Evolutionary conservation across 2,329 filamentous ascomycete genomes (phyloP).

Genomic region (Coccinonectria pachysandricola): DNA sequence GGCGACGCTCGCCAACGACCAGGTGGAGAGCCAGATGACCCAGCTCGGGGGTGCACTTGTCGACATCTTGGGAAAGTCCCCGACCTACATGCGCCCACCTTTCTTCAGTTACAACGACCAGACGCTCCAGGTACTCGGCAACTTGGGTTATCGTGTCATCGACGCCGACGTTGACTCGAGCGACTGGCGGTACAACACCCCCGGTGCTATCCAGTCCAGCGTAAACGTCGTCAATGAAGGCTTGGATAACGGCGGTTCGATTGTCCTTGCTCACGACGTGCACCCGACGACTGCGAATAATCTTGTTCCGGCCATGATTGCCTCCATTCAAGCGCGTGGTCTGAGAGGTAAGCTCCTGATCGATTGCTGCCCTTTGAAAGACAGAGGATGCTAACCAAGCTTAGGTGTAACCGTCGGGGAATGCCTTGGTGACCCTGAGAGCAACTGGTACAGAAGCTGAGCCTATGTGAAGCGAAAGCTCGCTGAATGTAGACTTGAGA

Average conservation of each 20-base stretch:
- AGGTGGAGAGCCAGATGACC: slow-evolving; percentile 15
- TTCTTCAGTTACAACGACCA: slow-evolving; percentile 25
- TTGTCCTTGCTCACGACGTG: slow-evolving; percentile 39
- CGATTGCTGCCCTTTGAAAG: background rate
- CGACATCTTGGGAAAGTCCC: slow-evolving; percentile 19
- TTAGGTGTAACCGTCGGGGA: slow-evolving; percentile 8
- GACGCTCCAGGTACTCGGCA: slow-evolving; percentile 18
- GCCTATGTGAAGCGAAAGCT: too few species aligned
- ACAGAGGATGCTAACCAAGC: too few species aligned
- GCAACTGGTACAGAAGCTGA: too few species aligned
- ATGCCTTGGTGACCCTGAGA: slow-evolving; percentile 6
- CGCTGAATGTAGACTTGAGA: too few species aligned
- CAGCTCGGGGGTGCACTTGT: slow-evolving; percentile 19
- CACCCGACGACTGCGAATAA: slow-evolving; percentile 30
- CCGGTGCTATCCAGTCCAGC: slow-evolving; percentile 28
- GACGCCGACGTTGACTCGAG: slow-evolving; percentile 46
- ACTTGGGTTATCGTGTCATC: slow-evolving; percentile 38
- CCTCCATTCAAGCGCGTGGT: slow-evolving; percentile 2
- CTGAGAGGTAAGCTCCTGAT: slow-evolving; percentile 3
- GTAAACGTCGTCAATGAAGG: slow-evolving; percentile 11
- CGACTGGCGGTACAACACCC: slow-evolving; percentile 33
- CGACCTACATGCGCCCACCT: slow-evolving; percentile 28
- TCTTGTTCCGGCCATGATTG: slow-evolving; percentile 15
- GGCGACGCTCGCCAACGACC: slow-evolving; percentile 12
- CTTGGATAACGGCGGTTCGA: slow-evolving; percentile 23